Percentiles rank a stretch among this genome's conserved stretches.
phyloP scores from a whole-genome alignment of 768 basidiomycete species.

The Hirschioporus abietinus region DNA sequence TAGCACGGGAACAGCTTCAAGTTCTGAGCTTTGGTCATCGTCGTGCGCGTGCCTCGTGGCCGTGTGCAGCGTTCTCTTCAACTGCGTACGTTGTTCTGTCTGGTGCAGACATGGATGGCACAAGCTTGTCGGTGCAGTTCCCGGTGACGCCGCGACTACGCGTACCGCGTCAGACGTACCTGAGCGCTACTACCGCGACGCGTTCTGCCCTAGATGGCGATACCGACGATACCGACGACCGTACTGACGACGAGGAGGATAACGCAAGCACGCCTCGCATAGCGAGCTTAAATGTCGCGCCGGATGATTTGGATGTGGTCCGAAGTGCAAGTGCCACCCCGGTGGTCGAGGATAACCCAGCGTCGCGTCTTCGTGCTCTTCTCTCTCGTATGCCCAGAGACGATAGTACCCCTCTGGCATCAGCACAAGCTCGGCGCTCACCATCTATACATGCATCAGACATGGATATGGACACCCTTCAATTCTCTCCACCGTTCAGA shows the following conservation, averaged over 20 bases:
- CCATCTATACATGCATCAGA: slow-evolving; percentile 33
- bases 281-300: background rate
- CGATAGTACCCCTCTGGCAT: slow-evolving; percentile 24
- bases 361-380: slow-evolving; percentile 59
- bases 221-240: background rate
- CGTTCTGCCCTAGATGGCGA: background rate
- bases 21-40: background rate
- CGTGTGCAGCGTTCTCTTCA: background rate
- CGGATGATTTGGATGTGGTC: slow-evolving; percentile 1
- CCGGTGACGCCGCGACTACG: background rate
- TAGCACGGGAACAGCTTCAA: no score
- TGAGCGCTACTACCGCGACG: background rate
- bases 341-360: slow-evolving; percentile 27
- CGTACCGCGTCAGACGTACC: background rate
- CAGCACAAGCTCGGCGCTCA: slow-evolving; percentile 10
- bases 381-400: slow-evolving; percentile 44
- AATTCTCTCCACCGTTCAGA: slow-evolving; percentile 18
- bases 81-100: background rate
- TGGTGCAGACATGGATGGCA: background rate
- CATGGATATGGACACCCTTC: slow-evolving; percentile 48
- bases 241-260: background rate
- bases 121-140: background rate
- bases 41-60: background rate
- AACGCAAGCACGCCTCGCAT: slow-evolving; percentile 2
- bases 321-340: slow-evolving; percentile 1